These are phyloP conservation scores for Sordariomycetes sp. DNA, from an alignment of 2,329 filamentous ascomycete genomes.

Conservation along the genomic window DNA sequence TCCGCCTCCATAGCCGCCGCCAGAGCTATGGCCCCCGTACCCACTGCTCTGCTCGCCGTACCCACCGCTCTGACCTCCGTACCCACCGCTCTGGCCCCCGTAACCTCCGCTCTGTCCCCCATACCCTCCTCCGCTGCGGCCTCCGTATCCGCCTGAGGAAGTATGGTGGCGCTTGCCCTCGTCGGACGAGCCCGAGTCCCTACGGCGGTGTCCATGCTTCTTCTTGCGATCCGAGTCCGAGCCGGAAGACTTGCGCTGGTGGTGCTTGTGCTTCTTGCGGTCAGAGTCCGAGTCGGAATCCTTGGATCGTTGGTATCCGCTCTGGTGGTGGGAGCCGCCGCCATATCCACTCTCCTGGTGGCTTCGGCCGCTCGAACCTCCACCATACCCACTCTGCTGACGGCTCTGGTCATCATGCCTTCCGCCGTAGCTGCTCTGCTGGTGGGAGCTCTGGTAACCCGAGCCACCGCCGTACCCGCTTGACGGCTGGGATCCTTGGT, in stretches of 20 bases:
- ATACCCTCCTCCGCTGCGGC: background rate
- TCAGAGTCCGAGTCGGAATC: background rate
- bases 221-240: constrained; percentile 12
- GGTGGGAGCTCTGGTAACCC: background rate
- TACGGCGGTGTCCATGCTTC: constrained; percentile 5
- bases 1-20: background rate
- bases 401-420: background rate
- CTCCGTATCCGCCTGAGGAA: background rate
- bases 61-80: background rate
- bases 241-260: background rate
- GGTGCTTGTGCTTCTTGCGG: background rate
- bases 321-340: background rate
- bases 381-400: too few species aligned
- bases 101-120: background rate
- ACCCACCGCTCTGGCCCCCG: background rate
- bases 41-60: background rate
- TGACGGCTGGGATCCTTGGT: background rate
- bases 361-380: background rate
- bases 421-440: background rate
- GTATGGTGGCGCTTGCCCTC: background rate
- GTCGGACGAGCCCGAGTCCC: constrained; percentile 6
- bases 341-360: background rate
- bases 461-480: background rate
- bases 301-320: background rate
- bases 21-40: background rate